phyloP scores from a whole-genome alignment of 23 red algal species.

The Gracilaria domingensis region DNA sequence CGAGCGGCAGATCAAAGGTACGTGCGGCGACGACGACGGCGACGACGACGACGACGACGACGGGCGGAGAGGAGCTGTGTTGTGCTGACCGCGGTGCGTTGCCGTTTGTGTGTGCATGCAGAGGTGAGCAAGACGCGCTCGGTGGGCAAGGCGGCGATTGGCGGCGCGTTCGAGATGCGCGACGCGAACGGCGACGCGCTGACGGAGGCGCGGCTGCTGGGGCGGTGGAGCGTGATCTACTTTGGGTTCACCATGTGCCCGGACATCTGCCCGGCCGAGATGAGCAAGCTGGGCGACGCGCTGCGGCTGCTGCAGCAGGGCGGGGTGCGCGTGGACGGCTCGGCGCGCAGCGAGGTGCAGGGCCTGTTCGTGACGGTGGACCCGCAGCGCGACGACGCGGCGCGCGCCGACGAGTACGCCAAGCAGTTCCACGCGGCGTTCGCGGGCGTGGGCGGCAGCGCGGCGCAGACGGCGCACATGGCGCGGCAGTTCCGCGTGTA shows the following conservation, averaged over 20 bases:
- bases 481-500: slow-evolving; percentile 92
- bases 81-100: background rate
- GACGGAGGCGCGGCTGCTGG: slow-evolving; percentile 59
- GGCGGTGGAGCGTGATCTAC: slow-evolving; percentile 84
- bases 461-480: slow-evolving; percentile 53
- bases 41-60: too few species aligned
- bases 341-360: background rate
- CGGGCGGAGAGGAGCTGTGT: background rate
- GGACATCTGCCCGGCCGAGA: slow-evolving; percentile 97
- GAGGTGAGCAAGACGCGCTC: slow-evolving; percentile 28
- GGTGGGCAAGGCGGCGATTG: slow-evolving; percentile 86
- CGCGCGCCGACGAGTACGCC: slow-evolving; percentile 75
- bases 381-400: slow-evolving; percentile 83
- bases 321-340: slow-evolving; percentile 17
- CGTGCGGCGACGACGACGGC: background rate
- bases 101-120: background rate
- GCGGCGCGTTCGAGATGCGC: slow-evolving; percentile 82
- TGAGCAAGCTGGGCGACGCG: slow-evolving; percentile 89
- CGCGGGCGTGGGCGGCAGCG: slow-evolving; percentile 81
- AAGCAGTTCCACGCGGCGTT: slow-evolving; percentile 86
- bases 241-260: slow-evolving; percentile 99
- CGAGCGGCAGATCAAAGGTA: slow-evolving; percentile 53
- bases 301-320: slow-evolving; percentile 71
- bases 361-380: slow-evolving; percentile 95
- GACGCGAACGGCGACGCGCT: slow-evolving; percentile 65